Conservation (phyloP, 257 asterid genomes). For the Fraxinus excelsior region DNA sequence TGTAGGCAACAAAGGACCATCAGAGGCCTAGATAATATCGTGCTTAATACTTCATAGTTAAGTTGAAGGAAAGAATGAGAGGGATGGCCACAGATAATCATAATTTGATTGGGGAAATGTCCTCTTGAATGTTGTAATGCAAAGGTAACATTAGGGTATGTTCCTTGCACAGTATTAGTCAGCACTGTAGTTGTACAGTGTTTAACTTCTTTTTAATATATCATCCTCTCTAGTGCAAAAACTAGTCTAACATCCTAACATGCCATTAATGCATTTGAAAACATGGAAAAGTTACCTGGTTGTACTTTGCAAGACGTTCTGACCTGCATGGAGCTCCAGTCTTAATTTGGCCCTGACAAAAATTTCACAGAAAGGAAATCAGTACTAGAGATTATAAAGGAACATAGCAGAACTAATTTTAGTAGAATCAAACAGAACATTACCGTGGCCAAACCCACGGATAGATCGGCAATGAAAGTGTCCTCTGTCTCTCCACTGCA, state of each 20-base stretch:
- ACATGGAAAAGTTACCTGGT: slow-evolving; percentile 58
- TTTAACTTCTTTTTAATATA: background rate
- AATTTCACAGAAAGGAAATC: slow-evolving; percentile 14
- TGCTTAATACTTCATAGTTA: background rate
- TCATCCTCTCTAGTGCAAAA: background rate
- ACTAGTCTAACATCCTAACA: background rate
- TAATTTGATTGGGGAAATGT: background rate
- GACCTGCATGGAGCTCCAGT: slow-evolving; percentile 99
- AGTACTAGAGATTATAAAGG: background rate
- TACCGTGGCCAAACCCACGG: slow-evolving; percentile 97
- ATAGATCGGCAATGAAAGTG: slow-evolving; percentile 96
- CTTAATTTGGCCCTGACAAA: slow-evolving; percentile 88
- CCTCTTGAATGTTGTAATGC: background rate
- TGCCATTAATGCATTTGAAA: background rate
- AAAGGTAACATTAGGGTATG: background rate
- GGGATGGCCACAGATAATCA: background rate
- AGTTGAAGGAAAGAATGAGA: background rate
- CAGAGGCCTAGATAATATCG: background rate
- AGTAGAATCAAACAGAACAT: background rate
- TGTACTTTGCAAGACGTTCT: slow-evolving; percentile 95
- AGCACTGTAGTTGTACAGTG: background rate
- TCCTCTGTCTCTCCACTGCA: slow-evolving; percentile 98
- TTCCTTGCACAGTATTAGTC: background rate
- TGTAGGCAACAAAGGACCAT: slow-evolving; percentile 32
- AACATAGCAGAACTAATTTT: background rate